Evolutionary conservation across 441 rosid genomes (phyloP).

Genomic region (Erodium trifolium): DNA sequence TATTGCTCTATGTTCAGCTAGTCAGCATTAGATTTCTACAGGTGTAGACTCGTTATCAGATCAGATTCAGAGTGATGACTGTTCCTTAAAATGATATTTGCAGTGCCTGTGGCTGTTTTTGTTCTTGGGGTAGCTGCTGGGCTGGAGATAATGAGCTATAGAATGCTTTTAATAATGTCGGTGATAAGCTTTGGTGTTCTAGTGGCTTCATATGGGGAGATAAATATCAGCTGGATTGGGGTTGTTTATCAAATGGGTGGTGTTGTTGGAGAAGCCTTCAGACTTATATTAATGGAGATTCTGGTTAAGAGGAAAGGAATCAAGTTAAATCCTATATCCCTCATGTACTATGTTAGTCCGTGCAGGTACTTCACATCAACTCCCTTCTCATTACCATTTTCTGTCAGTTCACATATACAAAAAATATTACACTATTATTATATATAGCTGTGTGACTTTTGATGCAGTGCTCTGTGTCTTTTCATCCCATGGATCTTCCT

Average conservation of each 20-base stretch:
- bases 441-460: background rate
- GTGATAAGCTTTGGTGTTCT: conserved; percentile 87
- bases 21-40: background rate
- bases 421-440: background rate
- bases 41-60: background rate
- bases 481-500: conserved; percentile 90
- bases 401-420: background rate
- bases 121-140: conserved; percentile 87
- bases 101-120: conserved; percentile 99
- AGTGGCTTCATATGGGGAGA: conserved; percentile 89
- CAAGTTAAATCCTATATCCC: conserved; percentile 76
- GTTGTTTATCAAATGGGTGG: conserved; percentile 99
- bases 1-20: background rate
- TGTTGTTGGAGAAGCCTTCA: conserved; percentile 84
- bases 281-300: conserved; percentile 91
- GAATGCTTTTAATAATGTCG: conserved; percentile 90
- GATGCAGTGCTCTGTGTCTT: conserved; percentile 73
- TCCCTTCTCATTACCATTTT: background rate
- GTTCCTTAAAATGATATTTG: conserved; percentile 28
- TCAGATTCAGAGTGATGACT: background rate
- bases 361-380: conserved; percentile 55
- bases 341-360: conserved; percentile 91
- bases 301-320: conserved; percentile 90
- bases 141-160: conserved; percentile 85
- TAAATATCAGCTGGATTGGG: conserved; percentile 79